Evolutionary conservation across 1,139 yeast species (phyloP), one percentile per base, ranked within the genome.

Genomic region (Entelexis paramagnoliae): DNA sequence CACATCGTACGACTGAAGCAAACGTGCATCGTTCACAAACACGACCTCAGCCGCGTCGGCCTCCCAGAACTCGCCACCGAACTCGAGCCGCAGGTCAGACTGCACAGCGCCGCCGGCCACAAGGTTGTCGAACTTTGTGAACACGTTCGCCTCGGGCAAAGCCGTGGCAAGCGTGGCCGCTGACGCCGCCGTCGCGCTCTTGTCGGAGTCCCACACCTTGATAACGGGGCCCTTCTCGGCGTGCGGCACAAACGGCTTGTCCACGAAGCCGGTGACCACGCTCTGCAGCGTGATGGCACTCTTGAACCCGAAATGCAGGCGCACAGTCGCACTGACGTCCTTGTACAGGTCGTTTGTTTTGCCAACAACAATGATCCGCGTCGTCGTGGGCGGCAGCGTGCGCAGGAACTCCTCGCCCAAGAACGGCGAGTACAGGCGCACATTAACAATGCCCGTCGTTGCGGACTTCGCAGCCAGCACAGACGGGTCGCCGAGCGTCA

Each of bases 71-170:
- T 62, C 49, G 41, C 40, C 35, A 7, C 64, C 61, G 43, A 38
- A 43, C 29, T 52, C 40, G 13, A 80, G 72, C 20, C 75, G 71
- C 53, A 88, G 67, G 64, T 84, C 89, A n/a, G 89, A 76, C 66
- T 83, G 87, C 66, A 82, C 80, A n/a, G 79, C 66, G 57, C 96
- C 96, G 38, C 91, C 93, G 45, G 76, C 76, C 24, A 77, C 69
- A 28, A 75, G 68, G 64, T 85, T 87, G 66, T 89, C 95, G 62
- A 72, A 87, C 61, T 77, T 78, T 51, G 81, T 76, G 64, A 78
- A 75, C 54, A 75, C 69, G 56, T 85, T 75, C 32, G 69, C 64
- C 55, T 94, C 80, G 58, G 86, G 73, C 20, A 88, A 73, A 57
- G 81, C 83, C 0, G 91, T 83, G 55, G 89, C 69, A 60, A 79